Evolutionary conservation across 345 rosid species (phyloP).

Genomic region (Eucalyptus urophylla): DNA sequence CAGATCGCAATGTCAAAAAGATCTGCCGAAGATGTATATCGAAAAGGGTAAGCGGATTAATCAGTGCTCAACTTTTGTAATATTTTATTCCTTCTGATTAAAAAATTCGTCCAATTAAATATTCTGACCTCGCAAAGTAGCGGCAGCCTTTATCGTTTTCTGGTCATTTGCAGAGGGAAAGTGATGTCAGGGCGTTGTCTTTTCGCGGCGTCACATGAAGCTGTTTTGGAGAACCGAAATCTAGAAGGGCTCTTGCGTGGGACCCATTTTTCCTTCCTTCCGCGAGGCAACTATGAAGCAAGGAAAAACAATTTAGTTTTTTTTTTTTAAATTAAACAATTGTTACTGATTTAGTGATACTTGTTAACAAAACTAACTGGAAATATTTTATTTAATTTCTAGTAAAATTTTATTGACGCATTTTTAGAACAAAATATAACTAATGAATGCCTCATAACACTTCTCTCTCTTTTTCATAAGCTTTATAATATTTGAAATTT

Average conservation of each 20-base stretch:
- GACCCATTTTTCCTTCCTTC: neutral
- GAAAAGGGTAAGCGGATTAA: neutral
- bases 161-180: neutral
- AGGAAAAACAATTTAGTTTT: neutral
- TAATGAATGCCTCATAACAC: neutral
- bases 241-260: neutral
- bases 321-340: neutral
- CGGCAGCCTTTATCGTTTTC: neutral
- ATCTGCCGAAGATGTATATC: neutral
- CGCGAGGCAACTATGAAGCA: neutral
- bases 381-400: neutral
- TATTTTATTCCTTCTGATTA: neutral
- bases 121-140: neutral
- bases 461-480: neutral
- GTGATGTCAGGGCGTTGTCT: neutral
- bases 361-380: neutral
- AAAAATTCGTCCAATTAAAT: neutral
- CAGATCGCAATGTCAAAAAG: neutral
- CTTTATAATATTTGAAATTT: neutral
- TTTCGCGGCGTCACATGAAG: neutral
- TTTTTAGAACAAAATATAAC: neutral
- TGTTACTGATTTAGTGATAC: neutral
- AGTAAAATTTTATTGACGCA: fast-evolving
- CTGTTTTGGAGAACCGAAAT: neutral
- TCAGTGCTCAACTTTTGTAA: neutral